Conservation (phyloP, 2,329 filamentous ascomycete genomes). For the Hortaea werneckii region DNA sequence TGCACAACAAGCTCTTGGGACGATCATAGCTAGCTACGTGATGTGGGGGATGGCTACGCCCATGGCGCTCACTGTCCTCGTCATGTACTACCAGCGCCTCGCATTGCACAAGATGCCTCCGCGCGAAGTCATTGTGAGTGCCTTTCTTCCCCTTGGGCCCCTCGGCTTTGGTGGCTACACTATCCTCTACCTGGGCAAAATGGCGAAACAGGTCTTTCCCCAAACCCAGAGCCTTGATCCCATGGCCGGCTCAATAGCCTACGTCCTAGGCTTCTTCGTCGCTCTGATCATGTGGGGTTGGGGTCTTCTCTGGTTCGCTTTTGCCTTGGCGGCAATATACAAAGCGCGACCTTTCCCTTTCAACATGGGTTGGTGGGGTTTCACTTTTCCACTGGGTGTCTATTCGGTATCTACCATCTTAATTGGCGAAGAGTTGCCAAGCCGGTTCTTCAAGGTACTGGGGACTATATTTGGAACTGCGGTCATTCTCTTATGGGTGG, state of each 20-base stretch:
- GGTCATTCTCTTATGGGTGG: constrained; percentile 47
- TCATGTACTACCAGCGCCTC: constrained; percentile 61
- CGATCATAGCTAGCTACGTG: constrained; percentile 53
- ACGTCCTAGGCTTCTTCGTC: constrained; percentile 47
- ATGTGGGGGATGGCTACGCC: constrained; percentile 58
- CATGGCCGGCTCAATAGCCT: constrained; percentile 45
- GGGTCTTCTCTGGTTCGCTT: constrained; percentile 45
- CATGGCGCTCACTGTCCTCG: constrained; percentile 52
- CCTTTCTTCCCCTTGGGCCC: constrained; percentile 58
- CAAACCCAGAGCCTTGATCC: constrained; percentile 11
- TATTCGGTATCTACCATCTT: constrained; percentile 41
- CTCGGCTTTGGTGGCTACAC: constrained; percentile 57
- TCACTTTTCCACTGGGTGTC: constrained; percentile 49
- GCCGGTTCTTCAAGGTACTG: constrained; percentile 45
- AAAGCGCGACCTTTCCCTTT: constrained; percentile 43
- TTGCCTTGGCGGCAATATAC: constrained; percentile 42
- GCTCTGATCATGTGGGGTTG: constrained; percentile 49
- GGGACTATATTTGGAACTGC: constrained; percentile 45
- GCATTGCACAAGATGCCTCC: constrained; percentile 57
- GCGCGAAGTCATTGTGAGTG: constrained; percentile 57
- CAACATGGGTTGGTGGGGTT: constrained; percentile 55
- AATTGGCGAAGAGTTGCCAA: constrained; percentile 44
- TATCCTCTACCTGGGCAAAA: constrained; percentile 42
- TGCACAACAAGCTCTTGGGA: constrained; percentile 47
- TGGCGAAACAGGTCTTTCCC: constrained; percentile 34